A percentile compares a stretch with the other conserved stretches of the same genome.
phyloP scores from a whole-genome alignment of 257 asterid genomes.

The Solanum clarkiae region DNA sequence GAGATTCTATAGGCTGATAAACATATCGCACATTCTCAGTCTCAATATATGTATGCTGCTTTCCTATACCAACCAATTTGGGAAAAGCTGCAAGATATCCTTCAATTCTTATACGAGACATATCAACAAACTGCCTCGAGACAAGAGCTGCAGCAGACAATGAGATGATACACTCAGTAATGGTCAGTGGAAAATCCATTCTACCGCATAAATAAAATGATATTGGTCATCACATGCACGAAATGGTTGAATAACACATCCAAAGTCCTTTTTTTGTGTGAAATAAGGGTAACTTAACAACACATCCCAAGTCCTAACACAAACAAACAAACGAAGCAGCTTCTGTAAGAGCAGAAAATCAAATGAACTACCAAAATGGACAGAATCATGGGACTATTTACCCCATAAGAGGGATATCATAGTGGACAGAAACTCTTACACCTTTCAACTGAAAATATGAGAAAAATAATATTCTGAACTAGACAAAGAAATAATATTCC shows the following conservation, averaged over 20 bases:
- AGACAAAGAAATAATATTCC: background rate
- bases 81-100: slow-evolving; percentile 97
- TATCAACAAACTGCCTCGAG: slow-evolving; percentile 93
- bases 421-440: background rate
- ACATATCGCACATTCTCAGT: slow-evolving; percentile 94
- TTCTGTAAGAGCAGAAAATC: background rate
- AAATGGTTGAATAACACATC: background rate
- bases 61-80: slow-evolving; percentile 83
- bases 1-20: slow-evolving; percentile 82
- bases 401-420: background rate
- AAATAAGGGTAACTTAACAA: too few relatives aligned
- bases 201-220: background rate
- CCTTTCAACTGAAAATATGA: background rate
- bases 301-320: background rate
- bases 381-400: background rate
- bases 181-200: background rate
- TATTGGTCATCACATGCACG: background rate
- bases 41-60: slow-evolving; percentile 86
- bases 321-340: background rate
- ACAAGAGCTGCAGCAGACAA: slow-evolving; percentile 58
- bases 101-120: slow-evolving; percentile 93
- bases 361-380: background rate
- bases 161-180: slow-evolving; percentile 11
- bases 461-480: background rate
- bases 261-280: background rate